These are phyloP conservation scores for Narthecium ossifragum DNA, from an alignment of 106 monocot species.

Conservation along the genomic window DNA sequence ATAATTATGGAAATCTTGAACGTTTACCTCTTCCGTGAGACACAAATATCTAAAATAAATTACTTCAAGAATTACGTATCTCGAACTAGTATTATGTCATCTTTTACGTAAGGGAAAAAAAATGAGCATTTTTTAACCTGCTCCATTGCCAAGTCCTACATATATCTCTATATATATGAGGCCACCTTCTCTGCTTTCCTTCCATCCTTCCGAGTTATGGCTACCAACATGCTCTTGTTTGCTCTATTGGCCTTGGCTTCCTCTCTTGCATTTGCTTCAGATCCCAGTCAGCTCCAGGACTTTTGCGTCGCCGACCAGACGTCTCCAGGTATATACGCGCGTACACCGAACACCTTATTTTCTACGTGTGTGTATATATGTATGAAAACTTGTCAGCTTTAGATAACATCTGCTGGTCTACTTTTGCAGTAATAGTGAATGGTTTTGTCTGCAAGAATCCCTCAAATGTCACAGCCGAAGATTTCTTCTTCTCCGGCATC, in stretches of 20 bases:
- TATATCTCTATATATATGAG: no score
- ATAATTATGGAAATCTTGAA: no score
- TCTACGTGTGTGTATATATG: not conserved
- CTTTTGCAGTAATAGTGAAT: slow-evolving; percentile 30
- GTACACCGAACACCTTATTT: not conserved
- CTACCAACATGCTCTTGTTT: slow-evolving; percentile 5
- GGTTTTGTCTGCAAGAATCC: slow-evolving; percentile 35
- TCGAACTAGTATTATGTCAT: no score
- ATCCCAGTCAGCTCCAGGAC: slow-evolving; percentile 35
- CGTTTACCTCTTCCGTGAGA: no score
- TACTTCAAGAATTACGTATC: no score
- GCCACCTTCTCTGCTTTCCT: no score
- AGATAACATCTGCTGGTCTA: not conserved
- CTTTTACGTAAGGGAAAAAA: no score
- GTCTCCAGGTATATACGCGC: slow-evolving; percentile 18
- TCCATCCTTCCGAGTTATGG: not conserved
- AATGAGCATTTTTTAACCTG: no score
- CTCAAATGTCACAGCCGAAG: slow-evolving; percentile 10
- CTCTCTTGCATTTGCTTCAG: slow-evolving; percentile 18
- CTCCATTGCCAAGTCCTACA: no score
- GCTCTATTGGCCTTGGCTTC: slow-evolving; percentile 5
- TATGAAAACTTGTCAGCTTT: not conserved
- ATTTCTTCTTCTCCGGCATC: slow-evolving; percentile 24
- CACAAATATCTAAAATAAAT: no score
- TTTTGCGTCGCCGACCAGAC: slow-evolving; percentile 31